Percentiles rank a stretch among this genome's conserved stretches.
Evolutionary conservation across 2,329 filamentous ascomycete genomes (phyloP).

Genomic region (Aphanocladium album): DNA sequence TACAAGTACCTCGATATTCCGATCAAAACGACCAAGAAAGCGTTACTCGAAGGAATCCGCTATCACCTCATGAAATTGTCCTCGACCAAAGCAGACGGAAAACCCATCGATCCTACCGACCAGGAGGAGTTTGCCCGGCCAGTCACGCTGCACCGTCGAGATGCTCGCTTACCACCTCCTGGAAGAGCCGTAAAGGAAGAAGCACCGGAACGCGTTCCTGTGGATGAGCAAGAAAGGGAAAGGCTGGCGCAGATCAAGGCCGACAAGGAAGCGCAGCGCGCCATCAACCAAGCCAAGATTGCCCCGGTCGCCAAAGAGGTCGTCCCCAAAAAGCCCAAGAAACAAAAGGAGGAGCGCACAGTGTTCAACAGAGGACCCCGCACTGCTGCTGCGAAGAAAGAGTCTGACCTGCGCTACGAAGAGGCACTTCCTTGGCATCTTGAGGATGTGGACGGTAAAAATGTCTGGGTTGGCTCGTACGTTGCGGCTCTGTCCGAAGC

Average conservation of each 20-base stretch:
- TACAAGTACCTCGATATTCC: constrained; percentile 54
- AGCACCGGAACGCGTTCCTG: constrained; percentile 34
- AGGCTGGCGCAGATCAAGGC: constrained; percentile 65
- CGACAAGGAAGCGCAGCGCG: constrained; percentile 79
- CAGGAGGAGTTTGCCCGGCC: constrained; percentile 81
- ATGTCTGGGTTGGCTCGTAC: constrained; percentile 89
- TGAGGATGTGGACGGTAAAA: constrained; percentile 93
- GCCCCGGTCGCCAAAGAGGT: constrained; percentile 68
- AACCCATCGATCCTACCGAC: constrained; percentile 62
- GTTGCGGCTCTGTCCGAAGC: constrained; percentile 83
- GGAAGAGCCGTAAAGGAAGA: constrained; percentile 61
- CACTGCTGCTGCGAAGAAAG: constrained; percentile 73
- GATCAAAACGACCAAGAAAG: constrained; percentile 77
- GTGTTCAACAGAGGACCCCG: constrained; percentile 79
- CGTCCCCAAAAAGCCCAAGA: constrained; percentile 47
- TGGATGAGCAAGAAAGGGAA: constrained; percentile 56
- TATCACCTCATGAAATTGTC: constrained; percentile 81
- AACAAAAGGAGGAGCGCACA: constrained; percentile 77
- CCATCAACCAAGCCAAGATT: constrained; percentile 86
- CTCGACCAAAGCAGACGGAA: constrained; percentile 51
- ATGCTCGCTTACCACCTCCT: constrained; percentile 66
- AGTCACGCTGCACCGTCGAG: constrained; percentile 81
- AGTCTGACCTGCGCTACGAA: constrained; percentile 74
- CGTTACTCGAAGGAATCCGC: constrained; percentile 71
- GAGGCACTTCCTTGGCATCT: constrained; percentile 95